Evolutionary conservation across 192 early-diverging fungal genomes (phyloP).

Genomic region (Coemansia sp.): DNA sequence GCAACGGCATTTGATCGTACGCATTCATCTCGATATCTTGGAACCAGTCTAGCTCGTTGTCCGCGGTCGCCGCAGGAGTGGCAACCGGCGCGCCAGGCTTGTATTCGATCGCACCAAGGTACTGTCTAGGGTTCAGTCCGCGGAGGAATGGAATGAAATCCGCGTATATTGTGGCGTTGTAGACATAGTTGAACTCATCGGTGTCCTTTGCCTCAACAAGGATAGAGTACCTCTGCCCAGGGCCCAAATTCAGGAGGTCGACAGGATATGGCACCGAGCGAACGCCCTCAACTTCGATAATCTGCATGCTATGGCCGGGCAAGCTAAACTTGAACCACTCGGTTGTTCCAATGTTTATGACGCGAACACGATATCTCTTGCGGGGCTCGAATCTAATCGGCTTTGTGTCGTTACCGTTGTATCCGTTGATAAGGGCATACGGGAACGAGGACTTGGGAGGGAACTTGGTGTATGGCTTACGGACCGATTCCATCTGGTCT

Average conservation of each 20-base stretch:
- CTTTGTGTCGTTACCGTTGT: slow-evolving; percentile 8
- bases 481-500: slow-evolving; percentile 39
- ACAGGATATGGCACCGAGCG: slow-evolving; percentile 1
- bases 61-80: background rate
- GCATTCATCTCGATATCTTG: slow-evolving; percentile 6
- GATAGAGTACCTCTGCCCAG: slow-evolving; percentile 24
- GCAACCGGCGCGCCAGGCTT: background rate
- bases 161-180: slow-evolving; percentile 9
- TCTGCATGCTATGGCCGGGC: slow-evolving; percentile 11
- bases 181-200: slow-evolving; percentile 21
- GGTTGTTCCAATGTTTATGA: slow-evolving; percentile 18
- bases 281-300: slow-evolving; percentile 16
- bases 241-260: slow-evolving; percentile 4
- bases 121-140: slow-evolving; percentile 9
- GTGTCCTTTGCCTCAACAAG: slow-evolving; percentile 15
- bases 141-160: background rate
- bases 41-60: background rate
- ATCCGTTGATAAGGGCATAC: slow-evolving; percentile 17
- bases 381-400: slow-evolving; percentile 8
- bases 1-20: slow-evolving; percentile 1
- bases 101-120: slow-evolving; percentile 11
- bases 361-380: slow-evolving; percentile 16
- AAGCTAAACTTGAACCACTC: slow-evolving; percentile 17
- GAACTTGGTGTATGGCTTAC: slow-evolving; percentile 37
- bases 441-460: background rate